Evolutionary conservation across 2,329 filamentous ascomycete genomes (phyloP).

Genomic region (Lachnellula occidentalis): DNA sequence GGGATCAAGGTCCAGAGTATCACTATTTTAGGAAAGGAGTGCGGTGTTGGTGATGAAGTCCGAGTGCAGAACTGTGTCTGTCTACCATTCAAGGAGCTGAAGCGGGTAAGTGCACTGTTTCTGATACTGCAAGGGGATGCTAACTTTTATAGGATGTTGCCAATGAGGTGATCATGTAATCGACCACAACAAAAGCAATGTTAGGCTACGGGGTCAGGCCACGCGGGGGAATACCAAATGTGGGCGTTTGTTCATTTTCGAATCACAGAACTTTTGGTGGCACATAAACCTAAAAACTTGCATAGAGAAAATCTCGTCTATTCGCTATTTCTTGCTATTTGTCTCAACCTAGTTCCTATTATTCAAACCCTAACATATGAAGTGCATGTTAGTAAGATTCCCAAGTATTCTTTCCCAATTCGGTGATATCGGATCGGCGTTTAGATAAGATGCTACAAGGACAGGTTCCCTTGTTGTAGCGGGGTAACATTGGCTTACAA

Average conservation of each 20-base stretch:
- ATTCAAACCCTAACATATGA: too few species aligned
- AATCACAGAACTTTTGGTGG: background rate
- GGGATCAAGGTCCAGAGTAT: conserved; percentile 98
- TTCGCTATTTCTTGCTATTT: too few species aligned
- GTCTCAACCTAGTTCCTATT: too few species aligned
- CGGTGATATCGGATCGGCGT: background rate
- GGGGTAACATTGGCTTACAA: background rate
- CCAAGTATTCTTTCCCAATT: too few species aligned
- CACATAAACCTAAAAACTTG: conserved; percentile 1
- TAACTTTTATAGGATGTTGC: conserved; percentile 63
- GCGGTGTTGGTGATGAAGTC: conserved; percentile 86
- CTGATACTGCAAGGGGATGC: conserved; percentile 13
- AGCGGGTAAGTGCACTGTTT: conserved; percentile 61
- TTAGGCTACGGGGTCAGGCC: background rate
- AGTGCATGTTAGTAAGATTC: too few species aligned
- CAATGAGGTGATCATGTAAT: conserved; percentile 89
- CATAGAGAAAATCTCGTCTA: conserved; percentile 5
- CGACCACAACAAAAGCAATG: background rate
- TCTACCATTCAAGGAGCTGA: conserved; percentile 95
- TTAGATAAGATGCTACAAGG: background rate
- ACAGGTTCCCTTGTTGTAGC: too few species aligned
- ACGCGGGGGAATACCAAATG: background rate
- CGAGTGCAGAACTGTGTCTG: conserved; percentile 97
- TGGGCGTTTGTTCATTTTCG: conserved; percentile 2
- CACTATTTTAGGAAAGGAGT: conserved; percentile 96